Conservation (phyloP, 352 stramenopile species). For the Phytopythium boreale region DNA sequence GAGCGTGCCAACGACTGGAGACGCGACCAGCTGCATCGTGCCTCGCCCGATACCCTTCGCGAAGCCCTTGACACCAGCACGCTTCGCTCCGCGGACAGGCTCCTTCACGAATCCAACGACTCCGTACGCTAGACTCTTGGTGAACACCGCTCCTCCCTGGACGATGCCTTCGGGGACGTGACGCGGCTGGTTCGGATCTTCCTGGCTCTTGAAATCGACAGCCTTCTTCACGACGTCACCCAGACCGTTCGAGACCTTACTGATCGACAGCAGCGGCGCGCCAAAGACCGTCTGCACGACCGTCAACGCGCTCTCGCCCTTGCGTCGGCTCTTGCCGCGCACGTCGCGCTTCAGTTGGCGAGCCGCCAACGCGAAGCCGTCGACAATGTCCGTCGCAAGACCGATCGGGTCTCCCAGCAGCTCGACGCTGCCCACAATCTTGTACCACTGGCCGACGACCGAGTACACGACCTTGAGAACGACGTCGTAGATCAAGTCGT, state of each 20-base stretch:
- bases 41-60: conserved; percentile 77
- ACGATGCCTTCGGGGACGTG: conserved; percentile 76
- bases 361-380: conserved; percentile 76
- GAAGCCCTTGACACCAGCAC: conserved; percentile 74
- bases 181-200: conserved; percentile 58
- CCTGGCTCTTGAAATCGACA: conserved; percentile 79
- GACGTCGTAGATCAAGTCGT: conserved; percentile 78
- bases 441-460: conserved; percentile 86
- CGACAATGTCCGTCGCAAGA: conserved; percentile 81
- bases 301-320: conserved; percentile 79
- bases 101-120: conserved; percentile 81
- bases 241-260: conserved; percentile 83
- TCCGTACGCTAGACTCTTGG: conserved; percentile 76
- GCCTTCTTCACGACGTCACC: conserved; percentile 86
- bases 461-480: conserved; percentile 68
- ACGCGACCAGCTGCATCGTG: conserved; percentile 75
- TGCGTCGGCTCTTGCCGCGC: conserved; percentile 67
- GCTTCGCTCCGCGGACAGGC: conserved; percentile 71
- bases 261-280: conserved; percentile 66
- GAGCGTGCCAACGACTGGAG: conserved; percentile 77
- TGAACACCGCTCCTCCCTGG: conserved; percentile 71
- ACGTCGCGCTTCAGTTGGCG: conserved; percentile 84
- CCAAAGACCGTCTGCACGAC: conserved; percentile 81
- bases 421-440: conserved; percentile 85
- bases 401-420: conserved; percentile 81